Percentiles rank a stretch among this genome's conserved stretches.
These are phyloP conservation scores for Candida sanyaensis DNA, from an alignment of 1,139 yeast genomes.

Conservation along the genomic window DNA sequence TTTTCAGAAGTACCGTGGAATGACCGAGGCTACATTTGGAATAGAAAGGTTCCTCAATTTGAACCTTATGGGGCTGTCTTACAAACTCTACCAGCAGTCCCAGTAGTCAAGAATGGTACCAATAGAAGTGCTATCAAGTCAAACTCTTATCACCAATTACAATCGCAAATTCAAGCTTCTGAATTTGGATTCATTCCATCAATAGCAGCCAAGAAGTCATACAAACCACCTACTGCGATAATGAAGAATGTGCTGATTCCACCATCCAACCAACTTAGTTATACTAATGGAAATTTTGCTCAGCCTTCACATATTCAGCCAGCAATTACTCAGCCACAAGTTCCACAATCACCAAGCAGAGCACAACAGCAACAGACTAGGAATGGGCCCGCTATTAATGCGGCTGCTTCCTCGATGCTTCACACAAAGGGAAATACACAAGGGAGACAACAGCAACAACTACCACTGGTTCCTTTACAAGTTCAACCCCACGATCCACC, in stretches of 20 bases:
- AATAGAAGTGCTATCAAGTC: slow-evolving; percentile 43
- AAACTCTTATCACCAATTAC: slow-evolving; percentile 42
- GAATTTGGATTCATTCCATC: slow-evolving; percentile 39
- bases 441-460: slow-evolving; percentile 4
- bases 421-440: slow-evolving; percentile 7
- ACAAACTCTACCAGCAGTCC: slow-evolving; percentile 29
- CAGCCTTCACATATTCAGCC: slow-evolving; percentile 7
- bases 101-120: slow-evolving; percentile 39
- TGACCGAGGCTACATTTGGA: slow-evolving; percentile 45
- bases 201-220: slow-evolving; percentile 26
- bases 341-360: slow-evolving; percentile 4
- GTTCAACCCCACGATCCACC: slow-evolving; percentile 6
- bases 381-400: neutral
- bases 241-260: slow-evolving; percentile 19
- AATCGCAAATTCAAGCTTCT: slow-evolving; percentile 39
- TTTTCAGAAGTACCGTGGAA: slow-evolving; percentile 44
- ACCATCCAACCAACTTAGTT: neutral
- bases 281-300: neutral
- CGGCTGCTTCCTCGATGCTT: slow-evolving; percentile 5
- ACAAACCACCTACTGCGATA: slow-evolving; percentile 36
- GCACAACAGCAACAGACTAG: slow-evolving; percentile 7
- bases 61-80: slow-evolving; percentile 53
- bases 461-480: slow-evolving; percentile 2
- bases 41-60: slow-evolving; percentile 47
- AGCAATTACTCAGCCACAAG: slow-evolving; percentile 6